Conservation (phyloP, 208 protist genomes). For the Crithidia thermophila region DNA sequence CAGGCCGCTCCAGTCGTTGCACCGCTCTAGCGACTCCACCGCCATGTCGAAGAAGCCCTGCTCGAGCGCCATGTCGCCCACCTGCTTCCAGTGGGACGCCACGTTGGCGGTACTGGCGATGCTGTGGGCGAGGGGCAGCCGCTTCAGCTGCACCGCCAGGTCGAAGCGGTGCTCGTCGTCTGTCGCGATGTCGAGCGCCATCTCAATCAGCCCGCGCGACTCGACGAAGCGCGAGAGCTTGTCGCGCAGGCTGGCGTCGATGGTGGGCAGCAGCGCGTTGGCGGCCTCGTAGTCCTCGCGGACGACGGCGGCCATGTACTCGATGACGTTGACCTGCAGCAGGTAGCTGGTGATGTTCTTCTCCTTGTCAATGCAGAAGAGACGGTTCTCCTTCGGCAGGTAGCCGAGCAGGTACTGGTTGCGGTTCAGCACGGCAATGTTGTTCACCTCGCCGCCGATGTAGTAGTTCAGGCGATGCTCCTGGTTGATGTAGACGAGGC, state of each 20-base stretch:
- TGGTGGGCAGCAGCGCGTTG: slow-evolving; percentile 68
- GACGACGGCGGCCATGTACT: slow-evolving; percentile 98
- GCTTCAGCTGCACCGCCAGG: slow-evolving; percentile 92
- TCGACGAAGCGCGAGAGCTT: slow-evolving; percentile 96
- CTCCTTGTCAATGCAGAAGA: slow-evolving; percentile 97
- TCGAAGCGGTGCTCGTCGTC: slow-evolving; percentile 97
- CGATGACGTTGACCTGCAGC: slow-evolving; percentile 93
- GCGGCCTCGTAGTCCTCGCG: slow-evolving; percentile 95
- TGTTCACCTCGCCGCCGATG: slow-evolving; percentile 95
- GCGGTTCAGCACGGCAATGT: slow-evolving; percentile 92
- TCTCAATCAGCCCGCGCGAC: slow-evolving; percentile 88
- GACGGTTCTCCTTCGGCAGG: slow-evolving; percentile 93
- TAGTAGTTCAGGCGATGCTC: slow-evolving; percentile 97
- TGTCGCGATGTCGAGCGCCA: slow-evolving; percentile 93
- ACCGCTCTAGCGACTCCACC: slow-evolving; percentile 59
- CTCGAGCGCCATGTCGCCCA: slow-evolving; percentile 93
- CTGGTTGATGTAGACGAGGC: slow-evolving; percentile 97
- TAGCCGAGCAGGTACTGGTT: slow-evolving; percentile 95
- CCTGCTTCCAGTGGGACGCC: slow-evolving; percentile 93
- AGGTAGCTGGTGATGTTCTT: slow-evolving; percentile 92
- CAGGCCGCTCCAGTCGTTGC: slow-evolving; percentile 72
- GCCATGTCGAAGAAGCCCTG: slow-evolving; percentile 84
- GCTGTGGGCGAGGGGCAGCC: slow-evolving; percentile 73
- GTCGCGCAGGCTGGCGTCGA: slow-evolving; percentile 84
- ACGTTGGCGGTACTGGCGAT: slow-evolving; percentile 71